Evolutionary conservation across 495 filamentous ascomycete species (phyloP).

Genomic region (Annulohypoxylon stygium): DNA sequence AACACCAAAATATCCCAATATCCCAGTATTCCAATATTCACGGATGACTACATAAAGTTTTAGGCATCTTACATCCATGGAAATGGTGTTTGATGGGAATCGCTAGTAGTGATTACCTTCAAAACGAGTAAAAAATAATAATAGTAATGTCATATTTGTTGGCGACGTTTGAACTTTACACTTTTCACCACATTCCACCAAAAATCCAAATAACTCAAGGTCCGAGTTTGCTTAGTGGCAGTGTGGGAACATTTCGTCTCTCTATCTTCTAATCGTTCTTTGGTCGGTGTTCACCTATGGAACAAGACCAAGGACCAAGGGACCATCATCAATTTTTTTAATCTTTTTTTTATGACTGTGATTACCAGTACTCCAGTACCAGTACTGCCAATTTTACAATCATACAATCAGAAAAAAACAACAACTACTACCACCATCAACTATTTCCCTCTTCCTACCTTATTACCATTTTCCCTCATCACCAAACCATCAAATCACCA

Average conservation of each 20-base stretch:
- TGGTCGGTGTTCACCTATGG: conserved; percentile 29
- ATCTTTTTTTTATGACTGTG: conserved; percentile 27
- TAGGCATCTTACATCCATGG: conserved; percentile 27
- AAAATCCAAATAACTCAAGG: conserved; percentile 9
- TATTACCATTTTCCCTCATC: conserved; percentile 8
- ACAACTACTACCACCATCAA: conserved; percentile 6
- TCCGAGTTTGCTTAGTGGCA: conserved; percentile 48
- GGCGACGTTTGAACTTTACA: conserved; percentile 4
- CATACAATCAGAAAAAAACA: conserved; percentile 5
- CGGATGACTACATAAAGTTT: conserved; percentile 9
- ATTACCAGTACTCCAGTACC: conserved; percentile 26
- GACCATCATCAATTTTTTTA: conserved; percentile 37
- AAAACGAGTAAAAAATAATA: background rate
- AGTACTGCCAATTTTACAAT: background rate
- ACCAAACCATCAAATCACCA: background rate
- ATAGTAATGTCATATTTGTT: conserved; percentile 3
- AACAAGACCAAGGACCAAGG: conserved; percentile 38
- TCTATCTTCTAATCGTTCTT: background rate
- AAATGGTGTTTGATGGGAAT: background rate
- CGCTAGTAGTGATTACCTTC: background rate
- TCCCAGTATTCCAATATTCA: background rate
- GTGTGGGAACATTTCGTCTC: conserved; percentile 16
- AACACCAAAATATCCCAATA: background rate
- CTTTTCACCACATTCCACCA: conserved; percentile 19
- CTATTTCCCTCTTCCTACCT: conserved; percentile 1